Base-by-base conservation (phyloP, 2,329 filamentous ascomycete genomes). In the Trichoderma sp. region DNA sequence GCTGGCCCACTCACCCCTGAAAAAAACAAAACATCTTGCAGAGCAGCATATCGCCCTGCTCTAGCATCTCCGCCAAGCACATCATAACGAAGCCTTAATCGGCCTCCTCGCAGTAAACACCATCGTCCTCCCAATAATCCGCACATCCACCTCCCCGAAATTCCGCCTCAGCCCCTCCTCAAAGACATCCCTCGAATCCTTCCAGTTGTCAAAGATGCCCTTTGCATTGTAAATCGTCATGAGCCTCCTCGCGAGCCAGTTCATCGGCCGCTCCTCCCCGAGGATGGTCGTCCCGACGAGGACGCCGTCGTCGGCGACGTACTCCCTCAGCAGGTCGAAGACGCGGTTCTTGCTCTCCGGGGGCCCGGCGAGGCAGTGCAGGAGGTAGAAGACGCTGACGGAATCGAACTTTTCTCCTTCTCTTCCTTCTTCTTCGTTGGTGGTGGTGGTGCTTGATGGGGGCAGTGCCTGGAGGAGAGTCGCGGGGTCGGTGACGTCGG, bases 101-200 rank as follows among this genome's bases (percentile, higher is more conserved):
- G 76, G 75, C 67, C 64, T 71, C 34, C 66, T 70, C 9, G 75
- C 78, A n/a, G 55, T 67, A 65, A 78, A 81, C n/a, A 81, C 62
- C 69, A 81, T 58, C 30, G 72, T 68, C 64, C 74, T 74, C 0
- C 79, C 79, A 14, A 79, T 72, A 17, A 79, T 63, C 69, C 74
- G 74, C 0, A 74, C 74, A 65, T 80, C 75, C 1, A 81, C 78
- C 30, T 75, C 71, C 19, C 73, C 74, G 61, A 81, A 81, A 47
- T 74, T 72, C 45, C 71, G 67, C 62, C 72, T 66, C 30, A 81
- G 69, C 12, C 71, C 77, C 17, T 68, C 65, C 54, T 75, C 74
- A 30, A 80, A 70, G 3, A 71, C 73, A 59, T 75, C 75, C 39
- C 67, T 64, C 5, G 61, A 73, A 62, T 81, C 80, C 0, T 73